A percentile compares a stretch with the other conserved stretches of the same genome.
These are phyloP conservation scores for Ogataea wickerhamii DNA, from an alignment of 805 yeast genomes.

Conservation along the genomic window DNA sequence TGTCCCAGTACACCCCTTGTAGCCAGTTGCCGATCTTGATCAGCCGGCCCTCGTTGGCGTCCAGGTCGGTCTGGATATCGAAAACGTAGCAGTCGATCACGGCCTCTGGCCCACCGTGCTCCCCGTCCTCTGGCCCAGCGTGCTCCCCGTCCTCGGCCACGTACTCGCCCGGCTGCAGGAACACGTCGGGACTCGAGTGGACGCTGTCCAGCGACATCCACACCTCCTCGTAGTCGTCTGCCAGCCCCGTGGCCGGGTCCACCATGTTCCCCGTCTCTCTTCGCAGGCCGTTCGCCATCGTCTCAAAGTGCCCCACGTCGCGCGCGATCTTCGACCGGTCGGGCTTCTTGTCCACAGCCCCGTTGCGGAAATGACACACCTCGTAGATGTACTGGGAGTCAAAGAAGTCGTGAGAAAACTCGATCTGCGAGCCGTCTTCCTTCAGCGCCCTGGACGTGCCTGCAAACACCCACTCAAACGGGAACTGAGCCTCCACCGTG, in stretches of 20 bases:
- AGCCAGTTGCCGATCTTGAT: conserved; percentile 49
- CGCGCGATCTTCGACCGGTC: conserved; percentile 23
- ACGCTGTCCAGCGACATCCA: conserved; percentile 50
- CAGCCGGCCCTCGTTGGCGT: conserved; percentile 38
- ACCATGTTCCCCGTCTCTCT: conserved; percentile 49
- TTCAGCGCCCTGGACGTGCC: conserved; percentile 42
- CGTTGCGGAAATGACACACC: conserved; percentile 7
- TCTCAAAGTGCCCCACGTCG: conserved; percentile 46
- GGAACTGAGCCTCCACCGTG: conserved; percentile 32
- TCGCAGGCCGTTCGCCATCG: conserved; percentile 38
- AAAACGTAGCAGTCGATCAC: conserved; percentile 15
- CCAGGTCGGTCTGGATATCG: conserved; percentile 28
- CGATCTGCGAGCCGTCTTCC: conserved; percentile 30
- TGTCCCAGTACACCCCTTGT: conserved; percentile 44
- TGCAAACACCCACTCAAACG: conserved; percentile 58
- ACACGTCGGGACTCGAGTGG: conserved; percentile 28
- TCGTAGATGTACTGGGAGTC: conserved; percentile 38
- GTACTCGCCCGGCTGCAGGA: conserved; percentile 8
- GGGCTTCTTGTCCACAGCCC: conserved; percentile 15
- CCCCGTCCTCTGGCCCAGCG: background rate
- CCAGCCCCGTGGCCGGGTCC: conserved; percentile 40
- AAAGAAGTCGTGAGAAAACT: conserved; percentile 40
- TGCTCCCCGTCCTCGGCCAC: conserved; percentile 5
- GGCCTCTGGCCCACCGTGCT: background rate
- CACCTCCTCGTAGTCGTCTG: conserved; percentile 46